Evolutionary conservation across 805 yeast species (phyloP).

Genomic region (Ogataea neopini): DNA sequence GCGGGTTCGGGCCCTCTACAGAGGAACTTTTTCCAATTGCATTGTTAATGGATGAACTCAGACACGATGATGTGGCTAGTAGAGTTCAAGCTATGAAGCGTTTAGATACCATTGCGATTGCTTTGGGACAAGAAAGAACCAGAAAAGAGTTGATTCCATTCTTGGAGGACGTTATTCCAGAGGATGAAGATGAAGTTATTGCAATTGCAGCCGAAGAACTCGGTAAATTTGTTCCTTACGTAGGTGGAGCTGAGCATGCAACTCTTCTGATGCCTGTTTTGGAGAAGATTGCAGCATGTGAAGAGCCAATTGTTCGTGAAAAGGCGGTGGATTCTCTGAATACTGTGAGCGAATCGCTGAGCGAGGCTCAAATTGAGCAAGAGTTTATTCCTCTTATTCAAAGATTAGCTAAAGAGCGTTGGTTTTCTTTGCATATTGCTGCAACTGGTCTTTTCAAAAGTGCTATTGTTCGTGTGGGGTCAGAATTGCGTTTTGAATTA

Average conservation of each 20-base stretch:
- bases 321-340: constrained; percentile 88
- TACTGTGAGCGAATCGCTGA: constrained; percentile 61
- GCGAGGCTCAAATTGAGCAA: constrained; percentile 61
- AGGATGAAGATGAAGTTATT: constrained; percentile 97
- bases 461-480: constrained; percentile 59
- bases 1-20: constrained; percentile 12
- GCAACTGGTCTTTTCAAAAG: constrained; percentile 85
- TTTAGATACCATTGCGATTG: constrained; percentile 90
- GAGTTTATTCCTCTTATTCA: constrained; percentile 76
- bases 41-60: constrained; percentile 89
- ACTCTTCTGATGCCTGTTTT: constrained; percentile 64
- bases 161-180: constrained; percentile 84
- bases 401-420: constrained; percentile 79
- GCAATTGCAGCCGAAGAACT: constrained; percentile 90
- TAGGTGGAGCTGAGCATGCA: constrained; percentile 79
- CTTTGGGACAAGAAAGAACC: constrained; percentile 92
- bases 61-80: constrained; percentile 91
- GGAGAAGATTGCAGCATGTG: constrained; percentile 85
- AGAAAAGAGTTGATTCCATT: constrained; percentile 88
- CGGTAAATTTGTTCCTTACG: constrained; percentile 81
- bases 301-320: constrained; percentile 95
- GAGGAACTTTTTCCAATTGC: constrained; percentile 92
- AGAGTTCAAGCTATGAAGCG: constrained; percentile 94
- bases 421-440: constrained; percentile 93
- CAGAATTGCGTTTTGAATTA: constrained; percentile 57